These are phyloP conservation scores for Talaromyces sp. DNA, from an alignment of 2,329 filamentous ascomycete genomes.

Conservation along the genomic window DNA sequence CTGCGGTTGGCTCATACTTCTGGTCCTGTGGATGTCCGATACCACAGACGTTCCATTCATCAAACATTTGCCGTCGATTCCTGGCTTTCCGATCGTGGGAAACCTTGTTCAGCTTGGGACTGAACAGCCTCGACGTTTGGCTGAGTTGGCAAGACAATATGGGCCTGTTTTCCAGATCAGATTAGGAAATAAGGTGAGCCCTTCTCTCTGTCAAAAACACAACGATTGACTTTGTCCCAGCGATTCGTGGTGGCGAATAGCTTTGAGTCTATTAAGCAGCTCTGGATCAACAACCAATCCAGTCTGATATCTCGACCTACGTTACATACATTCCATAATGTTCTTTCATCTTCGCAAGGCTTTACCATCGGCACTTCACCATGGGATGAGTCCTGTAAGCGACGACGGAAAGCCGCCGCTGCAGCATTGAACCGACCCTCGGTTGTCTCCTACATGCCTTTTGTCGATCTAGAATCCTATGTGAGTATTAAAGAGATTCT, in stretches of 20 bases:
- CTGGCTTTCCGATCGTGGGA: constrained; percentile 59
- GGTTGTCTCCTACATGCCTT: constrained; percentile 73
- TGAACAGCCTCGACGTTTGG: constrained; percentile 52
- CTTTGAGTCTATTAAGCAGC: constrained; percentile 64
- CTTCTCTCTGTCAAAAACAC: background rate
- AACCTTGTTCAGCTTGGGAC: constrained; percentile 58
- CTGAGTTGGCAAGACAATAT: constrained; percentile 56
- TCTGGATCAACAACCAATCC: constrained; percentile 76
- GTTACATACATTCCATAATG: constrained; percentile 75
- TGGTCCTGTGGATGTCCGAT: background rate
- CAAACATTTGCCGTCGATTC: constrained; percentile 57
- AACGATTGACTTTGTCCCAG: constrained; percentile 25
- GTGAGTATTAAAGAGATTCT: constrained; percentile 66
- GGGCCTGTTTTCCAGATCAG: constrained; percentile 61
- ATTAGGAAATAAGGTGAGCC: constrained; percentile 60
- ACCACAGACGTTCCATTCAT: constrained; percentile 56
- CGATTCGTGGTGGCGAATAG: constrained; percentile 73
- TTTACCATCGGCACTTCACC: constrained; percentile 81
- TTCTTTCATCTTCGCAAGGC: constrained; percentile 70
- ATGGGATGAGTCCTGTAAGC: constrained; percentile 76
- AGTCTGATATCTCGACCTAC: constrained; percentile 71
- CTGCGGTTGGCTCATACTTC: too few species aligned
- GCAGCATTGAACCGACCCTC: constrained; percentile 73
- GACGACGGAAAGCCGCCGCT: constrained; percentile 69
- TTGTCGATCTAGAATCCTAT: constrained; percentile 71